Evolutionary conservation across 345 rosid species (phyloP).

Genomic region (Luvunga scandens): DNA sequence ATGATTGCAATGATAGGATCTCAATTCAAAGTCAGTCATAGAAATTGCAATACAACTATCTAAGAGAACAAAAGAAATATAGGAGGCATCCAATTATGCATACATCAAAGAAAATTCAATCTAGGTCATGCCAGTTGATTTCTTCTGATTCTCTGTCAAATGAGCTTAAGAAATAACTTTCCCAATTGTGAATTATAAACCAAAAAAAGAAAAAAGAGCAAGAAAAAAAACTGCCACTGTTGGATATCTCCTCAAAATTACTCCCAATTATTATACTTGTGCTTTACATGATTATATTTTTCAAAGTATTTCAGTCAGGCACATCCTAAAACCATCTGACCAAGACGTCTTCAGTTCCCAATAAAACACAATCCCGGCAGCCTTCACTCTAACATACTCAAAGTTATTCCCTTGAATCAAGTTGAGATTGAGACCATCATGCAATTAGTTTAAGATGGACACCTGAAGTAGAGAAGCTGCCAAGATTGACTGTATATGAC

Average conservation of each 20-base stretch:
- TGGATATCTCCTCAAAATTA: neutral
- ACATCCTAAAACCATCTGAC: neutral
- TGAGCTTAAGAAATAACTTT: neutral
- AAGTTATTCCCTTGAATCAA: neutral
- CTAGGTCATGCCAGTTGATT: neutral
- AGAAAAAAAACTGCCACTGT: neutral
- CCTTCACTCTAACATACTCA: too few species aligned
- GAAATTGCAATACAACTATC: too few species aligned
- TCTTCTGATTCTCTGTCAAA: neutral
- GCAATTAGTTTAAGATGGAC: neutral
- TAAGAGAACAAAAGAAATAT: too few species aligned
- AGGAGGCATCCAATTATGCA: neutral
- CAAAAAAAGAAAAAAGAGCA: too few species aligned
- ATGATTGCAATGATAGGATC: neutral
- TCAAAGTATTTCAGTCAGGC: neutral
- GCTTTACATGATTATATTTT: neutral
- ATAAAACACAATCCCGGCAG: too few species aligned
- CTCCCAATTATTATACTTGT: neutral
- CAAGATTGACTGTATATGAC: neutral
- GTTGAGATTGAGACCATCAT: neutral
- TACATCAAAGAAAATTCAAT: neutral
- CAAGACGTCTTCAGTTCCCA: too few species aligned
- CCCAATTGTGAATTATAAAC: neutral
- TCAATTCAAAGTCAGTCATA: neutral
- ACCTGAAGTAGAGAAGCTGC: neutral